Conservation (phyloP, 2,329 filamentous ascomycete genomes). For the Rhexocercosporidium sp. region DNA sequence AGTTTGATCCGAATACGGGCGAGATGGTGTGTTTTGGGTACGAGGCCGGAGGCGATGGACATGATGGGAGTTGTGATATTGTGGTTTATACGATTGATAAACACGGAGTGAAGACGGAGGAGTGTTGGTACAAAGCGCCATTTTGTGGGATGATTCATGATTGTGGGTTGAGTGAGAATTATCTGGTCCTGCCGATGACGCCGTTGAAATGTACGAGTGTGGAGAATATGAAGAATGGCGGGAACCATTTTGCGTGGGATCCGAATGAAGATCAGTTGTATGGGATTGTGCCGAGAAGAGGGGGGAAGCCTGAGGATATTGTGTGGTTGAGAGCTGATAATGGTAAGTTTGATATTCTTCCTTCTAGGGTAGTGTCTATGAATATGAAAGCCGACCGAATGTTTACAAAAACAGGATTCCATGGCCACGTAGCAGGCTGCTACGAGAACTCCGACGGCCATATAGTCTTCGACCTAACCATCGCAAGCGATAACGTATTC, state of each 20-base stretch:
- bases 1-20: constrained; percentile 56
- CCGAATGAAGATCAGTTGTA: constrained; percentile 61
- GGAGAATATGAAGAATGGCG: constrained; percentile 51
- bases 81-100: constrained; percentile 53
- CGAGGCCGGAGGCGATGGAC: constrained; percentile 50
- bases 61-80: constrained; percentile 51
- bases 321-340: constrained; percentile 57
- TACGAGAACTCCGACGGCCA: constrained; percentile 54
- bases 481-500: constrained; percentile 34
- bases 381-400: too few relatives aligned
- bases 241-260: constrained; percentile 58
- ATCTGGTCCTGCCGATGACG: constrained; percentile 53
- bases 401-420: constrained; percentile 25
- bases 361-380: too few relatives aligned
- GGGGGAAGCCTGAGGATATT: constrained; percentile 57
- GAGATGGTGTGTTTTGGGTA: constrained; percentile 60
- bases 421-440: constrained; percentile 52
- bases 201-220: constrained; percentile 51
- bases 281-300: constrained; percentile 56
- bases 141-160: constrained; percentile 61
- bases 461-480: constrained; percentile 39
- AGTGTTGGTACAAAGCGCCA: constrained; percentile 55
- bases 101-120: constrained; percentile 51
- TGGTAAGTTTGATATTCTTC: constrained; percentile 43
- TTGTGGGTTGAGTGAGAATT: constrained; percentile 53